Evolutionary conservation across 2,329 filamentous ascomycete genomes (phyloP), one percentile per base, ranked within the genome.

Genomic region (Beauveria brongniartii): DNA sequence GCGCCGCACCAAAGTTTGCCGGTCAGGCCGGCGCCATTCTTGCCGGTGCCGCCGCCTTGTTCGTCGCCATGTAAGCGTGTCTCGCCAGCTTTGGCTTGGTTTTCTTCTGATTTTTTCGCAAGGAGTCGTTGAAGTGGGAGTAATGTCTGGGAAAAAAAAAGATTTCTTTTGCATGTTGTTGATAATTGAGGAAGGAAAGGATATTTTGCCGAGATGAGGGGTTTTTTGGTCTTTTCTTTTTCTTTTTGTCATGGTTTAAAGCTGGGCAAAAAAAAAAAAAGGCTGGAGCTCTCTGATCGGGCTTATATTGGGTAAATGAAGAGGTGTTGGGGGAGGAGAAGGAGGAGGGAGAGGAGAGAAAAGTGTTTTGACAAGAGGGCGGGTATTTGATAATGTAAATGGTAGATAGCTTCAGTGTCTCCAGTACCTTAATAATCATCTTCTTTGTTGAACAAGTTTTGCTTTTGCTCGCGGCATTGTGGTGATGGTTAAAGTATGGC

Each of bases 301-400:
- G 34, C 34, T 37, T 37, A 37, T 37, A 37, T 37, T 37, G 34
- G 10, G 12, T 16, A 2, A 47, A 14, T 10, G n/a, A 55, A 22
- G 18, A 34, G 34, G 12, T 5, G 34, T 37, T 16, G 34, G 34
- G 34, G 28, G 22, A 24, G 34, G 18, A 26, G 18, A 37, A 8
- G n/a, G 20, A 14, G 44, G 12, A 43, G 37, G 18, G 5, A 30
- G 16, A 37, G 34, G 18, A 12, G 10, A 40, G 14, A 26, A 47
- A 24, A 16, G 9, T 16, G 37, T 24, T 24, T 24, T 26, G 41
- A 51, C 46, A 58, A 58, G 48, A 59, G 47, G 47, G 57, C 16
- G 57, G 57, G 57, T 53, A 52, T 37, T 59, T 52, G 41, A 37
- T 53, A 51, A 43, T 51, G 22, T 24, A 28, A 34, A 44, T 43